Conservation (phyloP, 1,284 basidiomycete genomes). For the Phlebopus sp. region DNA sequence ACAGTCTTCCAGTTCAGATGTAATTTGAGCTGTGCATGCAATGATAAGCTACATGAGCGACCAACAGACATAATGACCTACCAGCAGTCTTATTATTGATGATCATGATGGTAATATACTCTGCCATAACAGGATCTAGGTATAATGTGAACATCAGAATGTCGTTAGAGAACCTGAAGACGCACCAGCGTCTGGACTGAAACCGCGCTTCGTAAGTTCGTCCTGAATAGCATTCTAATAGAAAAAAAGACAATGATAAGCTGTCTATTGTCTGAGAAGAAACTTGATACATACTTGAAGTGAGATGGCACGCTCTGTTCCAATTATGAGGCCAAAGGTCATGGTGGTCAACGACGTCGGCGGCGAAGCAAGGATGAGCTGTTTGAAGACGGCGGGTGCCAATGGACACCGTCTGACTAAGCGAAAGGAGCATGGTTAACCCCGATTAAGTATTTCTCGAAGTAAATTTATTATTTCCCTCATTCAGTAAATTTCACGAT, state of each 20-base stretch:
- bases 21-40: slow-evolving; percentile 67
- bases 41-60: slow-evolving; percentile 13
- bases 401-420: slow-evolving; percentile 16
- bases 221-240: slow-evolving; percentile 74
- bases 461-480: background rate
- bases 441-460: background rate
- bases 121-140: slow-evolving; percentile 83
- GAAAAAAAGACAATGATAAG: slow-evolving; percentile 11
- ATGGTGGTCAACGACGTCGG: slow-evolving; percentile 36
- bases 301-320: slow-evolving; percentile 69
- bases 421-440: background rate
- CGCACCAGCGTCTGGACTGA: slow-evolving; percentile 74
- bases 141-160: slow-evolving; percentile 4
- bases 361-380: slow-evolving; percentile 5
- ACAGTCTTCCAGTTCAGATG: slow-evolving; percentile 78
- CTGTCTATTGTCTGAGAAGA: background rate
- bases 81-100: slow-evolving; percentile 85
- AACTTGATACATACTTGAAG: slow-evolving; percentile 55
- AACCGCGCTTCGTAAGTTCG: slow-evolving; percentile 75
- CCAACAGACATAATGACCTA: slow-evolving; percentile 34
- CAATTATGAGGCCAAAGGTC: slow-evolving; percentile 75
- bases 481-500: too few species aligned
- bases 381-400: slow-evolving; percentile 18
- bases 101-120: slow-evolving; percentile 90
- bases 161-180: slow-evolving; percentile 12